A percentile compares a stretch with the other conserved stretches of the same genome.
Conservation (phyloP, 768 basidiomycete genomes). For the Myochromella boudieri region DNA sequence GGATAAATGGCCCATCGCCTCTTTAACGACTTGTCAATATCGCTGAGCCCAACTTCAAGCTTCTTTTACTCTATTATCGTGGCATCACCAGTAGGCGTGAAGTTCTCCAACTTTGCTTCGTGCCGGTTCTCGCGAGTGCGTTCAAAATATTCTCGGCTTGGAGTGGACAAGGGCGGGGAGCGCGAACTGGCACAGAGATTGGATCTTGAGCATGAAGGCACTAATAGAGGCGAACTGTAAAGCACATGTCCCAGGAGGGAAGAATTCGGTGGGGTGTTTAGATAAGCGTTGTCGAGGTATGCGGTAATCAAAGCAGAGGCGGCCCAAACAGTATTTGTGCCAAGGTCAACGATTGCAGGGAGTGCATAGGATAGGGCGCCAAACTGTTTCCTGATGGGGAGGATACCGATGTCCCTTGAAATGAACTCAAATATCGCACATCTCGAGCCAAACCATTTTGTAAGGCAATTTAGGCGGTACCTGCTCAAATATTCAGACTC, state of each 20-base stretch:
- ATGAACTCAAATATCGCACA: slow-evolving; percentile 31
- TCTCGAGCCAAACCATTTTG: slow-evolving; percentile 35
- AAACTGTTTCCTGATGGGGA: slow-evolving; percentile 20
- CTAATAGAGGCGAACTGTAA: slow-evolving; percentile 15
- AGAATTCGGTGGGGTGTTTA: slow-evolving; percentile 28
- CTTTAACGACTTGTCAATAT: slow-evolving; percentile 13
- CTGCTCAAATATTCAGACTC: too few relatives aligned
- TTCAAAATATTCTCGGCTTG: slow-evolving; percentile 32
- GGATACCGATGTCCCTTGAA: slow-evolving; percentile 28
- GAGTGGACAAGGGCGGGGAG: slow-evolving; percentile 23
- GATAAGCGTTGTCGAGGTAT: slow-evolving; percentile 39
- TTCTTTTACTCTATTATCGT: slow-evolving; percentile 30
- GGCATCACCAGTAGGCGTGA: slow-evolving; percentile 22
- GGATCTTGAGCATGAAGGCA: not conserved
- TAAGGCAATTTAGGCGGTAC: too few relatives aligned
- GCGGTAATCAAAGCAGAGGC: slow-evolving; percentile 37
- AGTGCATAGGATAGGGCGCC: slow-evolving; percentile 31
- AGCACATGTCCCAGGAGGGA: slow-evolving; percentile 23
- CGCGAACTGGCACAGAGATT: slow-evolving; percentile 7
- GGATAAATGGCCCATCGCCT: not conserved
- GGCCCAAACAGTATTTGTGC: slow-evolving; percentile 25
- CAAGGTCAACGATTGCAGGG: slow-evolving; percentile 36
- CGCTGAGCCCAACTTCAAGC: slow-evolving; percentile 1
- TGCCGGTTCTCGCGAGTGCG: slow-evolving; percentile 23
- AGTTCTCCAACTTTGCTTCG: slow-evolving; percentile 30